phyloP scores from a whole-genome alignment of 306 rosid species.

The Ammopiptanthus mongolicus region DNA sequence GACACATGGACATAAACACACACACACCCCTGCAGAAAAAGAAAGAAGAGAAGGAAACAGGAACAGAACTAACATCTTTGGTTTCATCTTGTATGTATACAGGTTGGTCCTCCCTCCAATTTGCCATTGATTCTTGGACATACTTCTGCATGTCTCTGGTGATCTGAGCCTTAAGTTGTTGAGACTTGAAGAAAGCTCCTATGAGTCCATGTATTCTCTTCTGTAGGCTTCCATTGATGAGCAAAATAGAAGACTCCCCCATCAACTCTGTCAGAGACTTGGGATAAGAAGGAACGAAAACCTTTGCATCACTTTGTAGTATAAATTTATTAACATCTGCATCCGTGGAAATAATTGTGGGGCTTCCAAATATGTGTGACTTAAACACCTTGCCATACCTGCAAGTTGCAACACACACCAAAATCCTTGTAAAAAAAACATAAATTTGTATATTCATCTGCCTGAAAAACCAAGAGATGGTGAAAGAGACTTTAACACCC shows the following conservation, averaged over 20 bases:
- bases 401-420: not conserved
- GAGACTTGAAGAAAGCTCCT: conserved; percentile 92
- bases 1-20: not conserved
- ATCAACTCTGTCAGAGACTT: conserved; percentile 79
- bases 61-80: conserved; percentile 53
- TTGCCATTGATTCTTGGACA: conserved; percentile 65
- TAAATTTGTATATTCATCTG: not conserved
- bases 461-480: not conserved
- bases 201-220: conserved; percentile 94
- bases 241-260: conserved; percentile 93
- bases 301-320: conserved; percentile 87
- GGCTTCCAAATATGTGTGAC: conserved; percentile 95
- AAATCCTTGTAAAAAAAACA: not conserved
- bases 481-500: not conserved
- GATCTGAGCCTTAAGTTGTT: conserved; percentile 76
- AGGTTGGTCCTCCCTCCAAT: conserved; percentile 63
- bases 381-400: conserved; percentile 97
- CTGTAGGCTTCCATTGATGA: conserved; percentile 87
- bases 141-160: conserved; percentile 71
- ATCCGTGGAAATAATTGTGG: conserved; percentile 84
- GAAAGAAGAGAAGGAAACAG: conserved; percentile 17
- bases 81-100: conserved; percentile 78
- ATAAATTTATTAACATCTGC: conserved; percentile 79
- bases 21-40: not conserved
- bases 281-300: conserved; percentile 90